phyloP scores from a whole-genome alignment of 106 monocot genomes.

The Triglochin maritima region DNA sequence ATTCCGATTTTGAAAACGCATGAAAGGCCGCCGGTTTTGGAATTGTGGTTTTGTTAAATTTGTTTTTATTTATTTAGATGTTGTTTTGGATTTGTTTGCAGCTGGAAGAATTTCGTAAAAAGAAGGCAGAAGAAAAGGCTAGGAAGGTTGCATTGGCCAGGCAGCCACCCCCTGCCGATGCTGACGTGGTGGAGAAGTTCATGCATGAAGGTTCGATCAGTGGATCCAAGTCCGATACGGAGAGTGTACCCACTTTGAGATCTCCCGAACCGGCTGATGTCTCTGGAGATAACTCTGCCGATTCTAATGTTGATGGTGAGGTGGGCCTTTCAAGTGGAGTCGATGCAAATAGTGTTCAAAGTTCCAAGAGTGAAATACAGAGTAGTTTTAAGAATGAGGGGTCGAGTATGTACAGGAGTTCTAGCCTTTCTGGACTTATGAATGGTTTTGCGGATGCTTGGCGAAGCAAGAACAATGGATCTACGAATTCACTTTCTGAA shows the following conservation, averaged over 20 bases:
- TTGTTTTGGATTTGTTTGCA: slow-evolving; percentile 12
- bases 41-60: not conserved
- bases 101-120: slow-evolving; percentile 83
- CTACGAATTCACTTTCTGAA: not conserved
- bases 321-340: slow-evolving; percentile 17
- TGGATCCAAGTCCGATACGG: slow-evolving; percentile 6
- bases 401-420: slow-evolving; percentile 16
- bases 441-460: slow-evolving; percentile 35
- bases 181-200: slow-evolving; percentile 14
- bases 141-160: slow-evolving; percentile 41
- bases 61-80: not conserved
- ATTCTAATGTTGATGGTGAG: slow-evolving; percentile 12
- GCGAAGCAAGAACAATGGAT: slow-evolving; percentile 18
- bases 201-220: slow-evolving; percentile 19
- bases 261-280: slow-evolving; percentile 2
- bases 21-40: not conserved
- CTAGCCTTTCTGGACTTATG: slow-evolving; percentile 8
- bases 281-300: slow-evolving; percentile 8
- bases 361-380: not conserved
- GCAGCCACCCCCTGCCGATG: slow-evolving; percentile 31
- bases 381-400: not conserved
- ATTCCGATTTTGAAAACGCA: not conserved
- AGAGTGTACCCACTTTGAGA: not conserved
- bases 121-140: slow-evolving; percentile 45
- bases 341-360: slow-evolving; percentile 7